Conservation (phyloP, 192 early-diverging fungal species). For the Lobosporangium transversale region DNA sequence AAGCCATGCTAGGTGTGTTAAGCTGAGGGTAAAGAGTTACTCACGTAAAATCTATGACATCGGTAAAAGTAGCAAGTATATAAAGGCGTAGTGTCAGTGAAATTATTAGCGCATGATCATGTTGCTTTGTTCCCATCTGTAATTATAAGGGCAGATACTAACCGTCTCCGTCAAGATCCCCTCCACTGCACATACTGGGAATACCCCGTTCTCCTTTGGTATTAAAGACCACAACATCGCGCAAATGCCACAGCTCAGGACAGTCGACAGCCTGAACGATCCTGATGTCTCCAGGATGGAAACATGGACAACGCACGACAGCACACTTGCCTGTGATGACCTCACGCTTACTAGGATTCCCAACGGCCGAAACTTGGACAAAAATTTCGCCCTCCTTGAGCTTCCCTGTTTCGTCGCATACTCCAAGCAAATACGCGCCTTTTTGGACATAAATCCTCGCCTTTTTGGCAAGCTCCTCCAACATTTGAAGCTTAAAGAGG, state of each 20-base stretch:
- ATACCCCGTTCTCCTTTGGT: constrained; percentile 72
- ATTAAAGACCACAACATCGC: constrained; percentile 82
- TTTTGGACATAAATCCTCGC: constrained; percentile 64
- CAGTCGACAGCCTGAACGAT: constrained; percentile 68
- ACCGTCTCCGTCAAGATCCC: constrained; percentile 86
- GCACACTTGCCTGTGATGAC: constrained; percentile 56
- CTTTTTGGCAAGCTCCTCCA: constrained; percentile 60
- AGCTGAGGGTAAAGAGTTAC: no score
- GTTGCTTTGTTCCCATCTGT: no score
- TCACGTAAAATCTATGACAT: constrained; percentile 63
- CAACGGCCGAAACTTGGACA: constrained; percentile 54
- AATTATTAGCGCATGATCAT: no score
- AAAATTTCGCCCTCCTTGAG: constrained; percentile 62
- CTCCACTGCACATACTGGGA: constrained; percentile 81
- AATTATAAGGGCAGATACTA: no score
- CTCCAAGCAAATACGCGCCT: constrained; percentile 65
- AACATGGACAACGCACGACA: constrained; percentile 68
- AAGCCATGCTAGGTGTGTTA: no score
- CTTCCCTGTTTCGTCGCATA: constrained; percentile 60
- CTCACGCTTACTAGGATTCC: constrained; percentile 8
- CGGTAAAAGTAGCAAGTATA: not conserved
- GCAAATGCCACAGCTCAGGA: constrained; percentile 54
- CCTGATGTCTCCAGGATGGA: constrained; percentile 74
- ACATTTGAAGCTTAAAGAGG: constrained; percentile 54
- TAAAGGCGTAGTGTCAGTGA: no score